phyloP scores from a whole-genome alignment of 148 eudicot genomes.

The Persicaria maculosa region DNA sequence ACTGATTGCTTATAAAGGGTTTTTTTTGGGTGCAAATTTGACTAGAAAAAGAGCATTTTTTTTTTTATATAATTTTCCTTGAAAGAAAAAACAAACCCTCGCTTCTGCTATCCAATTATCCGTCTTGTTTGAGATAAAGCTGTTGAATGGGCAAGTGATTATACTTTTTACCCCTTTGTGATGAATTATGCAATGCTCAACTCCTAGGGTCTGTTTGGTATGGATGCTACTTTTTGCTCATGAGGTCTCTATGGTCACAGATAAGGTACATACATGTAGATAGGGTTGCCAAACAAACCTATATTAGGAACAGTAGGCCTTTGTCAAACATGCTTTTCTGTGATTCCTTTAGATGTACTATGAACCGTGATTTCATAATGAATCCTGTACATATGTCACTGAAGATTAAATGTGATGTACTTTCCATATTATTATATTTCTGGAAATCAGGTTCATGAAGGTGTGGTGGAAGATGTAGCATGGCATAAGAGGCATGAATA shows the following conservation, averaged over 20 bases:
- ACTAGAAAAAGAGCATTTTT: background rate
- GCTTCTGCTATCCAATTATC: background rate
- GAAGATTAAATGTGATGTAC: background rate
- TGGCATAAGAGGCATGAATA: conserved; percentile 89
- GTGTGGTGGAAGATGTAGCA: conserved; percentile 86
- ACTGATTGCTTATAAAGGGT: background rate
- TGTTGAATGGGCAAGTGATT: background rate
- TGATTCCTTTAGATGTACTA: background rate
- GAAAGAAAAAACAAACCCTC: background rate
- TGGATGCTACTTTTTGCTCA: no score
- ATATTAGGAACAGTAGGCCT: background rate
- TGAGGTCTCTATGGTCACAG: no score
- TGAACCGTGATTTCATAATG: background rate
- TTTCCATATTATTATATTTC: conserved; percentile 11
- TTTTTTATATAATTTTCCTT: background rate
- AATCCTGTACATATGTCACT: background rate
- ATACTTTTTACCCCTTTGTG: background rate
- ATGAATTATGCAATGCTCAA: background rate
- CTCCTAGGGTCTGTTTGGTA: background rate
- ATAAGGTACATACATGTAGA: no score
- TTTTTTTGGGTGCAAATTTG: background rate
- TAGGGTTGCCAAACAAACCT: no score
- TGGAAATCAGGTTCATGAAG: conserved; percentile 61
- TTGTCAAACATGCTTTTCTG: background rate
- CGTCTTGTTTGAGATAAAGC: background rate